These are phyloP conservation scores for Diversispora eburnea DNA, from an alignment of 192 early-diverging fungal species.

Conservation along the genomic window DNA sequence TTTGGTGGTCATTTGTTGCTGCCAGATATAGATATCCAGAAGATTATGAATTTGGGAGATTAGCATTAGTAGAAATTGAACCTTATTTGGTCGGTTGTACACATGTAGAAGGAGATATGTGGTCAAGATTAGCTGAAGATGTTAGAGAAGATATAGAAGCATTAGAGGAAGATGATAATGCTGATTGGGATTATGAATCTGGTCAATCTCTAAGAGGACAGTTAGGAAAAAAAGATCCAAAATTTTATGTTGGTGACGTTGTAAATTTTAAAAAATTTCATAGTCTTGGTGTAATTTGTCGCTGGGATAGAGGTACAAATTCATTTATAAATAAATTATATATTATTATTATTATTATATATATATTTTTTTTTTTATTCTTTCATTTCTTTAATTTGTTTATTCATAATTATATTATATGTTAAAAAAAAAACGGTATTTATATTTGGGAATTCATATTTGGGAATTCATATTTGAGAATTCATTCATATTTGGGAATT, in stretches of 20 bases:
- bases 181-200: constrained; percentile 23
- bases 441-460: not conserved
- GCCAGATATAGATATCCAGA: constrained; percentile 18
- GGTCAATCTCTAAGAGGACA: not conserved
- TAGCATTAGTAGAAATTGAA: constrained; percentile 18
- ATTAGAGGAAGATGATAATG: constrained; percentile 16
- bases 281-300: constrained; percentile 22
- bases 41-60: constrained; percentile 18
- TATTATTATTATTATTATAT: no score
- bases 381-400: not conserved
- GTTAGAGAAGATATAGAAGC: constrained; percentile 13
- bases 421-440: not conserved
- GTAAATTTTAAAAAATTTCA: constrained; percentile 24
- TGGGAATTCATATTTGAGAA: not conserved
- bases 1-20: constrained; percentile 25
- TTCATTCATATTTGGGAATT: not conserved
- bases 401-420: not conserved
- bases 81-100: not conserved
- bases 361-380: no score
- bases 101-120: constrained; percentile 2
- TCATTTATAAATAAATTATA: not conserved
- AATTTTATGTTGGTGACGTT: constrained; percentile 24
- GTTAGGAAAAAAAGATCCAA: constrained; percentile 21
- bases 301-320: constrained; percentile 23
- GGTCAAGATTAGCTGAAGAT: constrained; percentile 8